Conservation (phyloP, 2,329 filamentous ascomycete genomes). For the Ophiostoma sp. region DNA sequence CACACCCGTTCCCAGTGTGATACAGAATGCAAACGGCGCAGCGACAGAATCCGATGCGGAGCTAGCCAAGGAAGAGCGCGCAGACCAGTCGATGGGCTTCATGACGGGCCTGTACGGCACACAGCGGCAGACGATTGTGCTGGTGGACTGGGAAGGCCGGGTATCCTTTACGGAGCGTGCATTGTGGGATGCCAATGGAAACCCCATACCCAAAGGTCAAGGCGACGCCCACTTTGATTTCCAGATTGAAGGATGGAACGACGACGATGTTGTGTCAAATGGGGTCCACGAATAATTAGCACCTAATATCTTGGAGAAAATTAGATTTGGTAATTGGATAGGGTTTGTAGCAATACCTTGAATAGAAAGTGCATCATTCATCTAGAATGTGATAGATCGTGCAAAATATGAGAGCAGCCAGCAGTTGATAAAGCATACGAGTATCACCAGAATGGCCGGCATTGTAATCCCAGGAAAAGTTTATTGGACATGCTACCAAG, state of each 20-base stretch:
- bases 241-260: conserved; percentile 50
- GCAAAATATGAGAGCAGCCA: no score
- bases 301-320: no score
- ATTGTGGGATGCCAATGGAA: conserved; percentile 54
- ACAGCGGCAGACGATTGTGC: conserved; percentile 57
- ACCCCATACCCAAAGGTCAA: conserved; percentile 47
- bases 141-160: conserved; percentile 59
- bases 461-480: no score
- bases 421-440: no score
- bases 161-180: conserved; percentile 56
- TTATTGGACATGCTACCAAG: no score
- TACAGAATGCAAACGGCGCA: neutral
- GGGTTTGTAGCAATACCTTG: neutral
- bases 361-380: no score
- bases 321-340: neutral
- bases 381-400: no score
- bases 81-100: conserved; percentile 38
- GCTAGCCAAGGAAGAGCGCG: conserved; percentile 35
- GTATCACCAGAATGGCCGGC: no score
- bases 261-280: conserved; percentile 17
- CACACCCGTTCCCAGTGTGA: conserved; percentile 30
- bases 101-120: conserved; percentile 59
- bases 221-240: conserved; percentile 54
- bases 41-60: conserved; percentile 33
- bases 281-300: neutral